A percentile compares a stretch with the other conserved stretches of the same genome.
Evolutionary conservation across 306 rosid genomes (phyloP).

Genomic region (Malus orientalis): DNA sequence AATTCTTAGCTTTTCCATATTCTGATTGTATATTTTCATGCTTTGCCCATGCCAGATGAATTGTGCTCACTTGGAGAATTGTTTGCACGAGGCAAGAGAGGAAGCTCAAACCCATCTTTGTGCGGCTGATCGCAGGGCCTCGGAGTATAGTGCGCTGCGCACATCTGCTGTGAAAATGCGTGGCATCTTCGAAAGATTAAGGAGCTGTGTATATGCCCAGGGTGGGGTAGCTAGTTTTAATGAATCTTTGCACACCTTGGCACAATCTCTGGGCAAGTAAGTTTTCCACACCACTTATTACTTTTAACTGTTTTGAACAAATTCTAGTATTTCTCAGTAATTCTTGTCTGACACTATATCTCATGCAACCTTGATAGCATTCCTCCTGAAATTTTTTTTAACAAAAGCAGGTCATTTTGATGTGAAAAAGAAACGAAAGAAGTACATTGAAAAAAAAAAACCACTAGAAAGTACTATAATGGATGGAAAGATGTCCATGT

Average conservation of each 20-base stretch:
- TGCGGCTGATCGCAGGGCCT: conserved; percentile 91
- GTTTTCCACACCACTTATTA: conserved; percentile 4
- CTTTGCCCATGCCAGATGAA: conserved; percentile 56
- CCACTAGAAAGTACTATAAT: not conserved
- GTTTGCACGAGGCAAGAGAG: conserved; percentile 97
- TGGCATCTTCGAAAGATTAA: conserved; percentile 77
- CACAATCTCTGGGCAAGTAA: conserved; percentile 93
- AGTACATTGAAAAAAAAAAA: not conserved
- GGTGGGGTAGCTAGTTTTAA: conserved; percentile 68
- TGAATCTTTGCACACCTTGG: conserved; percentile 55
- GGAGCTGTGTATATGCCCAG: conserved; percentile 50
- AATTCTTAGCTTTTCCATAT: not conserved
- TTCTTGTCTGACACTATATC: not conserved
- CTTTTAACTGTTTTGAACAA: not conserved
- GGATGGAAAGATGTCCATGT: not conserved
- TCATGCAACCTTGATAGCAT: not conserved
- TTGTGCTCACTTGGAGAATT: conserved; percentile 95
- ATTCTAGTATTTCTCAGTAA: not conserved
- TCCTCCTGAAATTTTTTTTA: not conserved
- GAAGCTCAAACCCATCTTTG: conserved; percentile 98
- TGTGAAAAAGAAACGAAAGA: not conserved
- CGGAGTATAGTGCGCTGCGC: conserved; percentile 74
- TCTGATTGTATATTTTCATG: conserved; percentile 8
- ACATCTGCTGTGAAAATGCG: conserved; percentile 77
- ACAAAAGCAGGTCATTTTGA: not conserved